Conservation (phyloP, 352 stramenopile species). For the Phytophthora uliginosa region DNA sequence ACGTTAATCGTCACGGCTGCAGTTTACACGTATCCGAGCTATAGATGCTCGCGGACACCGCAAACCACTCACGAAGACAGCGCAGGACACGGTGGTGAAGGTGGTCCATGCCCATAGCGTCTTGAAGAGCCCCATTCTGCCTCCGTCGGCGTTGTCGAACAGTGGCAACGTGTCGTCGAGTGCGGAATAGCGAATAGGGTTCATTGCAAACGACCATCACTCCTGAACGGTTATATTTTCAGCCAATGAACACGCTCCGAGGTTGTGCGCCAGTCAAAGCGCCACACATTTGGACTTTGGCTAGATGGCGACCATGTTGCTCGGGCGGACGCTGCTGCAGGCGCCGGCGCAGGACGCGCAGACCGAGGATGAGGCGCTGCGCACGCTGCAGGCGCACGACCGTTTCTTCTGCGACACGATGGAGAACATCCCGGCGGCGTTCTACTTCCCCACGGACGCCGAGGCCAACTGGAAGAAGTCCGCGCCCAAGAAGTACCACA, state of each 20-base stretch:
- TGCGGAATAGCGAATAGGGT: neutral
- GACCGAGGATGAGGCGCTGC: slow-evolving; percentile 27
- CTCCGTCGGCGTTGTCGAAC: slow-evolving; percentile 18
- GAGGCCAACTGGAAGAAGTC: slow-evolving; percentile 83
- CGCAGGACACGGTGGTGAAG: slow-evolving; percentile 68
- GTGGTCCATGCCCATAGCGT: slow-evolving; percentile 54
- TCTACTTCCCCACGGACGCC: slow-evolving; percentile 84
- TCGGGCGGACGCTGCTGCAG: slow-evolving; percentile 65
- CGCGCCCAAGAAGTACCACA: slow-evolving; percentile 83
- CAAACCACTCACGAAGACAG: slow-evolving; percentile 61
- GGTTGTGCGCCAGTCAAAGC: slow-evolving; percentile 37
- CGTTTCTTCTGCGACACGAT: slow-evolving; percentile 82
- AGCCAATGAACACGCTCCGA: slow-evolving; percentile 18
- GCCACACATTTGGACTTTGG: slow-evolving; percentile 21
- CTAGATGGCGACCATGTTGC: slow-evolving; percentile 47
- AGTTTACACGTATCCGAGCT: neutral
- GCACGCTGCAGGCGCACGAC: slow-evolving; percentile 50
- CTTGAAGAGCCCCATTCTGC: slow-evolving; percentile 35
- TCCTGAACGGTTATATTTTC: neutral
- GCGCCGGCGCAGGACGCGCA: slow-evolving; percentile 22
- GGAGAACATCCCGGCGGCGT: slow-evolving; percentile 79
- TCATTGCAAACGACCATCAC: neutral
- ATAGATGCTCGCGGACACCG: neutral
- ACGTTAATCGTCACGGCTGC: neutral
- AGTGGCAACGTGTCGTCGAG: neutral